Conservation (phyloP, 208 protist species). For the Crithidia sp. region DNA sequence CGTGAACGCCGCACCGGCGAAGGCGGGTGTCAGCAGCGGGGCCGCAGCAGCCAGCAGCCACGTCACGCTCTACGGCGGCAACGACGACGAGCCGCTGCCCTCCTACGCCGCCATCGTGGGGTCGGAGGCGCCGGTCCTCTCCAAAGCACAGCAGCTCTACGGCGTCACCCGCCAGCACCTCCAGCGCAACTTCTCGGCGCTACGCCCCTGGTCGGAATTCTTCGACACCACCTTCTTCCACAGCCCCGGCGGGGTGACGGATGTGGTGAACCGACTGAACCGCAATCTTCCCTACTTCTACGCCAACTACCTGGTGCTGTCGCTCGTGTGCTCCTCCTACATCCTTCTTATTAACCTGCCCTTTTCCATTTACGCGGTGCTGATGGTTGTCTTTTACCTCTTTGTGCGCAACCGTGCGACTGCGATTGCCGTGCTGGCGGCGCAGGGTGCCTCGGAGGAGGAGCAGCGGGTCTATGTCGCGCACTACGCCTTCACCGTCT, state of each 20-base stretch:
- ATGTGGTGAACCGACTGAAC: slow-evolving; percentile 71
- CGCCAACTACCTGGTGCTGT: slow-evolving; percentile 89
- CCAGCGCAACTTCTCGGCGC: slow-evolving; percentile 39
- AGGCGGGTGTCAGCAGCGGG: background rate
- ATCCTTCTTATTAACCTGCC: slow-evolving; percentile 80
- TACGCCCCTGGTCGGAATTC: slow-evolving; percentile 85
- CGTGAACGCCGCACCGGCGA: slow-evolving; percentile 27
- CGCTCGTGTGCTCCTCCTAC: slow-evolving; percentile 75
- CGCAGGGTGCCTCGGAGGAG: slow-evolving; percentile 26
- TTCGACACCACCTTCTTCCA: slow-evolving; percentile 75
- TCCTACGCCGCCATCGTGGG: slow-evolving; percentile 46
- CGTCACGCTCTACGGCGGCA: background rate
- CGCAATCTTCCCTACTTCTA: slow-evolving; percentile 85
- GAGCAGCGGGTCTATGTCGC: slow-evolving; percentile 41
- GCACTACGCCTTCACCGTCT: slow-evolving; percentile 39
- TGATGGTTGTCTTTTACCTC: slow-evolving; percentile 47
- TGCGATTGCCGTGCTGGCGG: slow-evolving; percentile 19
- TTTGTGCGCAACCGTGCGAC: slow-evolving; percentile 43
- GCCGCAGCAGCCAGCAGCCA: background rate
- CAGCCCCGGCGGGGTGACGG: slow-evolving; percentile 50
- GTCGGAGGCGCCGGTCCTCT: slow-evolving; percentile 16
- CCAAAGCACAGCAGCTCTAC: slow-evolving; percentile 45
- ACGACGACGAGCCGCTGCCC: slow-evolving; percentile 22
- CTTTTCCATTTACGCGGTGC: slow-evolving; percentile 71
- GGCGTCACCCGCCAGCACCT: slow-evolving; percentile 37